Evolutionary conservation across 495 filamentous ascomycete species (phyloP), one percentile per base, ranked within the genome.

Genomic region (Penicillium mononematosum): DNA sequence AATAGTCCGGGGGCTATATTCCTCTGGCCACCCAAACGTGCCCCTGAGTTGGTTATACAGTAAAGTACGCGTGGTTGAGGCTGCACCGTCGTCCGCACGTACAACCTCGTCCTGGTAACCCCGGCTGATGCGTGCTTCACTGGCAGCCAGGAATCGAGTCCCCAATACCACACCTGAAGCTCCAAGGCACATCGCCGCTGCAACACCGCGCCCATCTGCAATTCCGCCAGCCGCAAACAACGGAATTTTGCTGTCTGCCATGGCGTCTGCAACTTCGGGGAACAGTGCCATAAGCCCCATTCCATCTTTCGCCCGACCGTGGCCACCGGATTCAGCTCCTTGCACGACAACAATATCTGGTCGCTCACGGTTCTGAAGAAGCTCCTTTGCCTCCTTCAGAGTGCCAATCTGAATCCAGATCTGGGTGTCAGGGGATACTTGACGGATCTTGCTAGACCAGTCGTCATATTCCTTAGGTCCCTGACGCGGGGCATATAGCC

Each of bases 211-310:
- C 5, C 83, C 84, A 64, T 92, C 88, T 0, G 77, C 76, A 53
- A 92, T 85, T 0, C 88, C 90, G 3, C 90, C 90, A 1, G 90
- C 87, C 0, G 87, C 90, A 36, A 91, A 66, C 4, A 92, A 58
- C 3, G 81, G 79, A 47, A 88, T 73, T 24, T 75, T 50, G 38
- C 66, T 69, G 14, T 24, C 60, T 20, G 72, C 68, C 50, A 91
- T 48, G 47, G 75, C 66, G 63, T 88, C 85, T n/a, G 64, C 65
- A 2, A 84, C 68, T 64, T 88, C 85, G 0, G 84, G 84, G 3
- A 88, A 61, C 10, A 88, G 62, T 3, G 76, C 52, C 46, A 86
- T 70, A 1, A 91, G 60, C 1, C 88, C 81, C 1, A 86, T 77
- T 2, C 83, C 84, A 44, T 79, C 72, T 0, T 65, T 61, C 0